These are phyloP conservation scores for Penicillium atrosanguineum DNA, from an alignment of 495 filamentous ascomycete species.

Conservation along the genomic window DNA sequence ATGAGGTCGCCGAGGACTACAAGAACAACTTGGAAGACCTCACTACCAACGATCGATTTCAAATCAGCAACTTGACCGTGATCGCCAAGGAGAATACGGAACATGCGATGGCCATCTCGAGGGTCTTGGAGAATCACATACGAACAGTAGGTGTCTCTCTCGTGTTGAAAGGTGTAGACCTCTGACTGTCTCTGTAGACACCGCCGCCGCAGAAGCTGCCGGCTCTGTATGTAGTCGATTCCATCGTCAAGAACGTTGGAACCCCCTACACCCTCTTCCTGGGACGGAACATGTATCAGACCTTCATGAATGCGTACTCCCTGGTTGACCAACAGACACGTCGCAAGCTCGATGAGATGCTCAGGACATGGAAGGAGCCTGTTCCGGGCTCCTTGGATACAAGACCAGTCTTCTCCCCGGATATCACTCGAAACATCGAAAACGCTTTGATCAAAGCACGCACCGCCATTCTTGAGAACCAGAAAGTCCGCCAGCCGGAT, in stretches of 20 bases:
- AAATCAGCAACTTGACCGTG: slow-evolving; percentile 92
- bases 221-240: slow-evolving; percentile 96
- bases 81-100: slow-evolving; percentile 96
- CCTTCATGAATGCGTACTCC: slow-evolving; percentile 94
- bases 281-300: slow-evolving; percentile 83
- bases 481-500: slow-evolving; percentile 68
- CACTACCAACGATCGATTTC: slow-evolving; percentile 79
- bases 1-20: slow-evolving; percentile 94
- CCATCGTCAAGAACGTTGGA: slow-evolving; percentile 97
- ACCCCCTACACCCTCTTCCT: slow-evolving; percentile 95
- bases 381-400: slow-evolving; percentile 86
- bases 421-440: slow-evolving; percentile 85
- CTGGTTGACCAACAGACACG: slow-evolving; percentile 79
- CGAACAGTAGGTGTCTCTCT: slow-evolving; percentile 67
- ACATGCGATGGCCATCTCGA: slow-evolving; percentile 87
- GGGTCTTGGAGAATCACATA: slow-evolving; percentile 88
- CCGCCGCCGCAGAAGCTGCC: slow-evolving; percentile 83
- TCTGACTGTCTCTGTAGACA: slow-evolving; percentile 60
- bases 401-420: slow-evolving; percentile 81
- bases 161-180: slow-evolving; percentile 13
- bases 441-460: slow-evolving; percentile 87
- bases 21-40: slow-evolving; percentile 89
- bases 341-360: slow-evolving; percentile 91
- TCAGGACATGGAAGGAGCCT: slow-evolving; percentile 97
- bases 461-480: slow-evolving; percentile 68